Evolutionary conservation across 306 rosid genomes (phyloP).

Genomic region (Urtica urens): DNA sequence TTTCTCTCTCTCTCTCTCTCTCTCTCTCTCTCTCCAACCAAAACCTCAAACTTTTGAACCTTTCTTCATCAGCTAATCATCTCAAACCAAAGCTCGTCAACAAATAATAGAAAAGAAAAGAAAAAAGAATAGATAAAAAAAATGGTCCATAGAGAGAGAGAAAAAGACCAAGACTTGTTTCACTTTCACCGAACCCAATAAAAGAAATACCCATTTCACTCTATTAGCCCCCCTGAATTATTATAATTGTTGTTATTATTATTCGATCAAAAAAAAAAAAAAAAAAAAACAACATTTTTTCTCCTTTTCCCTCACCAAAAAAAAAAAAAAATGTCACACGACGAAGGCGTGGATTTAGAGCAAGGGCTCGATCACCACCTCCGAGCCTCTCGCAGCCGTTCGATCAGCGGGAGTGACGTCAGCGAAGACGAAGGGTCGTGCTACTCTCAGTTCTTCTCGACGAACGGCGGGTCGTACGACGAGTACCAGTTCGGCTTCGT

Average conservation of each 20-base stretch:
- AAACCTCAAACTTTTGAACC: slow-evolving; percentile 2
- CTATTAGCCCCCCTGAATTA: too few species aligned
- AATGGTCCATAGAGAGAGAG: too few species aligned
- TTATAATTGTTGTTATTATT: too few species aligned
- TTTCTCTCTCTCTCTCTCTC: slow-evolving; percentile 8
- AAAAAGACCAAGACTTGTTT: too few species aligned
- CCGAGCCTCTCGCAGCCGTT: neutral
- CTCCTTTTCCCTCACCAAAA: too few species aligned
- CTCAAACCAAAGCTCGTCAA: slow-evolving; percentile 19
- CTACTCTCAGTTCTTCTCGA: slow-evolving; percentile 73
- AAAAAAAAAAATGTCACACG: slow-evolving; percentile 34
- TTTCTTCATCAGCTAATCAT: neutral
- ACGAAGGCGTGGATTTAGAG: slow-evolving; percentile 59
- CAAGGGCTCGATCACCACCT: slow-evolving; percentile 19
- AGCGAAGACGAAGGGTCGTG: slow-evolving; percentile 53
- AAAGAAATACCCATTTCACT: neutral
- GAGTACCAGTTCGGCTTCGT: slow-evolving; percentile 58
- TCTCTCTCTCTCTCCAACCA: slow-evolving; percentile 4
- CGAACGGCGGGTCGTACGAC: slow-evolving; percentile 81
- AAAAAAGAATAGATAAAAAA: too few species aligned
- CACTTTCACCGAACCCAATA: slow-evolving; percentile 1
- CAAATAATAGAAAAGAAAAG: slow-evolving; percentile 25
- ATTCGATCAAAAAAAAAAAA: too few species aligned
- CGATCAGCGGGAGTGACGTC: slow-evolving; percentile 28
- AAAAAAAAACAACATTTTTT: too few species aligned